Conservation (phyloP, 2,329 filamentous ascomycete genomes). For the Penicillium sp. region DNA sequence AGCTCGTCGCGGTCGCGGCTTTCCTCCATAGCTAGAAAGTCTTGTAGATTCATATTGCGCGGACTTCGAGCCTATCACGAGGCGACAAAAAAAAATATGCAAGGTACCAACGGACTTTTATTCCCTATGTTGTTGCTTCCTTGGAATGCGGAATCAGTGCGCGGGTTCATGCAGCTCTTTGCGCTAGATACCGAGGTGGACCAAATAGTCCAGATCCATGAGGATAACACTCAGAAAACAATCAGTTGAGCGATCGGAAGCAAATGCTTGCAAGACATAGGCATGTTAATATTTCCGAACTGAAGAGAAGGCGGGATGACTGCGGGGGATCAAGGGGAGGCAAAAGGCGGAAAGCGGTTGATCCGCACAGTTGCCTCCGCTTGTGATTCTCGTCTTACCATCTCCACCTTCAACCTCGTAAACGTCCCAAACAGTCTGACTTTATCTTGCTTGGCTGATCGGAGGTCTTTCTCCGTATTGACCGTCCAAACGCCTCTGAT, state of each 20-base stretch:
- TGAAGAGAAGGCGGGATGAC: slow-evolving; percentile 16
- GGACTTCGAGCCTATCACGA: background rate
- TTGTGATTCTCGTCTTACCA: slow-evolving; percentile 15
- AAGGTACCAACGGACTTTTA: background rate
- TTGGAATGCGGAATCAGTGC: slow-evolving; percentile 14
- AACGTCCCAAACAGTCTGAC: background rate
- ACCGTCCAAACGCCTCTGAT: background rate
- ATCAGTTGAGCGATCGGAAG: slow-evolving; percentile 4
- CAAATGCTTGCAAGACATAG: slow-evolving; percentile 1
- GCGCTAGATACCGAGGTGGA: slow-evolving; percentile 23
- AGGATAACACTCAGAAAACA: slow-evolving; percentile 19
- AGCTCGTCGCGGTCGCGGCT: slow-evolving; percentile 30
- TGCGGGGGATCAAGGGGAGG: slow-evolving; percentile 14
- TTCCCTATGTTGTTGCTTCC: slow-evolving; percentile 3
- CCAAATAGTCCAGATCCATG: slow-evolving; percentile 19
- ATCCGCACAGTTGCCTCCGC: slow-evolving; percentile 21
- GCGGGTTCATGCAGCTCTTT: slow-evolving; percentile 16
- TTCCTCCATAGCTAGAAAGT: slow-evolving; percentile 34
- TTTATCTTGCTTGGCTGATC: slow-evolving; percentile 4
- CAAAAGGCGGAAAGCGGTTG: slow-evolving; percentile 26
- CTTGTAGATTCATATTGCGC: slow-evolving; percentile 33
- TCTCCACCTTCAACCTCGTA: slow-evolving; percentile 6
- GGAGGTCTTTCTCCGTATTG: slow-evolving; percentile 10
- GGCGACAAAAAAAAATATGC: background rate
- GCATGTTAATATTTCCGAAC: background rate